Evolutionary conservation across 257 asterid genomes (phyloP).

Genomic region (Solanum sparsipilum): DNA sequence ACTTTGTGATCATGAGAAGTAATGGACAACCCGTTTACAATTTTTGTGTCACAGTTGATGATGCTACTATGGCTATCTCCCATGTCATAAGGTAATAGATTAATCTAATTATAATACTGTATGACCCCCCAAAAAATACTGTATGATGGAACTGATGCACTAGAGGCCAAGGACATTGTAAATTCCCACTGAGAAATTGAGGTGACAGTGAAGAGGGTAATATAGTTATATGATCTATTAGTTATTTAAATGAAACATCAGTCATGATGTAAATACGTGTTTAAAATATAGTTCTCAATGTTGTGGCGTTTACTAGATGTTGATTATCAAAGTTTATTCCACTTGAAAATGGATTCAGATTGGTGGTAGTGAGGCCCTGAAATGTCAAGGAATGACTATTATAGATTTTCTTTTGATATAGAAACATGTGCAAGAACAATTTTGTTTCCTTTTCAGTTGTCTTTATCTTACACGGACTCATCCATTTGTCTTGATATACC

Average conservation of each 20-base stretch:
- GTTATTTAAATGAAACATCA: background rate
- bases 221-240: background rate
- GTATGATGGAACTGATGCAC: background rate
- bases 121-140: background rate
- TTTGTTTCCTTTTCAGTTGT: background rate
- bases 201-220: background rate
- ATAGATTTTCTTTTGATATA: background rate
- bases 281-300: background rate
- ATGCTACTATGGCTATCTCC: constrained; percentile 95
- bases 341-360: background rate
- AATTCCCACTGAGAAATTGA: background rate
- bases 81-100: constrained; percentile 77
- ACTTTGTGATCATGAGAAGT: constrained; percentile 98
- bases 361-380: background rate
- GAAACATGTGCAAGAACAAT: background rate
- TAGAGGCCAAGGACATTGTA: background rate
- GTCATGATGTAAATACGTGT: background rate
- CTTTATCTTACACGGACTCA: background rate
- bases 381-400: background rate
- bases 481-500: background rate
- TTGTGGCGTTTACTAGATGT: background rate
- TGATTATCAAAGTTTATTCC: background rate
- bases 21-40: constrained; percentile 98
- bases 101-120: background rate
- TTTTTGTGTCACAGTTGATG: constrained; percentile 95